Evolutionary conservation across 371 early-diverging fungal species (phyloP).

Genomic region (Choanephora cucurbitarum): DNA sequence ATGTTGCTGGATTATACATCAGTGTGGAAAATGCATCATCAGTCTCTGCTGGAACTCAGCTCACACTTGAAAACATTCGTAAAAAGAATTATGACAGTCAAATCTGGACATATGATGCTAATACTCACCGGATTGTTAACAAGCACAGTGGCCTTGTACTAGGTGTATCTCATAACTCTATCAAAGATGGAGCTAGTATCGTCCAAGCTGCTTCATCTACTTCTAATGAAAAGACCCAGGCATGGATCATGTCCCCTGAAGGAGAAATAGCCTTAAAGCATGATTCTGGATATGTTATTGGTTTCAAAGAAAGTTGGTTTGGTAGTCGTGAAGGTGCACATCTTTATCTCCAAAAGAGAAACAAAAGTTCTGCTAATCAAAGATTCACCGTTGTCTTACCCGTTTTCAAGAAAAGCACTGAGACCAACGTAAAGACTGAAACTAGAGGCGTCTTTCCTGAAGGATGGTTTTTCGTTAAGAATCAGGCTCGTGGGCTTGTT

Average conservation of each 20-base stretch:
- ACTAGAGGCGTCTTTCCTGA: conserved; percentile 50
- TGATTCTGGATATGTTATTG: conserved; percentile 46
- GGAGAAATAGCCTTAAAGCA: conserved; percentile 45
- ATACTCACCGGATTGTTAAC: conserved; percentile 44
- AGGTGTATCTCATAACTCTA: conserved; percentile 37
- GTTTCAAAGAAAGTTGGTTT: conserved; percentile 54
- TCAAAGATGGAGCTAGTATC: conserved; percentile 48
- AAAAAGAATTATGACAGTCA: conserved; percentile 46
- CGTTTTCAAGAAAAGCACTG: conserved; percentile 35
- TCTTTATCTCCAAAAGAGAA: conserved; percentile 41
- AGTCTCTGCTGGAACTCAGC: conserved; percentile 25
- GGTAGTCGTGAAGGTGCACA: conserved; percentile 47
- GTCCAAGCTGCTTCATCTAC: conserved; percentile 37
- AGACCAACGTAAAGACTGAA: conserved; percentile 19
- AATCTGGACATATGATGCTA: conserved; percentile 52
- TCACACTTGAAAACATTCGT: conserved; percentile 36
- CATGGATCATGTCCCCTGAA: conserved; percentile 36
- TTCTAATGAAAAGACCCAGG: conserved; percentile 29
- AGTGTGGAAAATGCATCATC: conserved; percentile 30
- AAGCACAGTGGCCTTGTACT: conserved; percentile 55
- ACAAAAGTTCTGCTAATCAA: conserved; percentile 27
- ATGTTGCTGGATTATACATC: conserved; percentile 35
- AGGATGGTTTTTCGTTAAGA: conserved; percentile 66
- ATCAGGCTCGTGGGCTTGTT: conserved; percentile 50
- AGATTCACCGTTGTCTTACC: conserved; percentile 46